phyloP scores from a whole-genome alignment of 768 basidiomycete genomes.

The Pisolithus tinctorius region DNA sequence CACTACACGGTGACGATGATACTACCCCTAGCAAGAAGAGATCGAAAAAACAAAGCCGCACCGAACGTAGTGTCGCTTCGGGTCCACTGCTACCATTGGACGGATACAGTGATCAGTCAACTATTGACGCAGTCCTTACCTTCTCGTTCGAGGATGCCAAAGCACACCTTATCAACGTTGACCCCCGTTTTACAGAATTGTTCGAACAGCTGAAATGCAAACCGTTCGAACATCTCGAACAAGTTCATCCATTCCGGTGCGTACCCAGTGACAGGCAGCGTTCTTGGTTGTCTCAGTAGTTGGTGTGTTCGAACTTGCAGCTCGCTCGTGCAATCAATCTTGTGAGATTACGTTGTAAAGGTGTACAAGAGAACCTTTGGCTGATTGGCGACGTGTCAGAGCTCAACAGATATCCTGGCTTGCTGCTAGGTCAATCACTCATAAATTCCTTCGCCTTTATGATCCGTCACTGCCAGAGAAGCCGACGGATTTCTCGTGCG shows the following conservation, averaged over 20 bases:
- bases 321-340: slow-evolving; percentile 64
- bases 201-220: slow-evolving; percentile 63
- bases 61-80: not conserved
- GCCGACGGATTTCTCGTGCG: slow-evolving; percentile 43
- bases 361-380: not conserved
- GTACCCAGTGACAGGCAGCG: not conserved
- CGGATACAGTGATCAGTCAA: slow-evolving; percentile 10
- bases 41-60: not conserved
- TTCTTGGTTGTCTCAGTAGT: not conserved
- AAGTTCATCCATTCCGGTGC: slow-evolving; percentile 79
- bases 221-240: slow-evolving; percentile 69
- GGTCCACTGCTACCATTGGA: slow-evolving; percentile 2
- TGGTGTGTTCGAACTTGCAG: slow-evolving; percentile 27
- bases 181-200: slow-evolving; percentile 63
- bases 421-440: slow-evolving; percentile 77
- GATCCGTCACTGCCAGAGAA: slow-evolving; percentile 70
- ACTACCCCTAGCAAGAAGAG: not conserved
- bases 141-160: slow-evolving; percentile 79
- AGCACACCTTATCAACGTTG: slow-evolving; percentile 57
- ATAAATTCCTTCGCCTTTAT: slow-evolving; percentile 72
- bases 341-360: slow-evolving; percentile 37
- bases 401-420: slow-evolving; percentile 83
- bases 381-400: slow-evolving; percentile 26
- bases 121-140: slow-evolving; percentile 64
- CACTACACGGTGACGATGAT: too few relatives aligned